Evolutionary conservation across 192 early-diverging fungal species (phyloP).

Genomic region (Spinellus fusiger): DNA sequence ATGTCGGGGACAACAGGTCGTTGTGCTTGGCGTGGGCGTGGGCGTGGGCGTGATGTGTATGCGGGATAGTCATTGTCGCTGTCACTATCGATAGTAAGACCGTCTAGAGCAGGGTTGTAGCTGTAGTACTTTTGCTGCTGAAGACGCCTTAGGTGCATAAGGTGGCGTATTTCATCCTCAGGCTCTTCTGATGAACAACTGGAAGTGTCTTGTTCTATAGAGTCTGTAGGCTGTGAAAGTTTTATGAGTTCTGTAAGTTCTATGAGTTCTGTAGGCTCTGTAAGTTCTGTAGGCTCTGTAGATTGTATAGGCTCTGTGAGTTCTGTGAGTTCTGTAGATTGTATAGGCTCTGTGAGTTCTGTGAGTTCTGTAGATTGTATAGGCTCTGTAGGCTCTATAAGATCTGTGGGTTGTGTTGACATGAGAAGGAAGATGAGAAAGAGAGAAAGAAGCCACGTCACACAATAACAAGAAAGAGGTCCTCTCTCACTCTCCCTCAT

Average conservation of each 20-base stretch:
- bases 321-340: too few relatives aligned
- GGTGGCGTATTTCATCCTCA: constrained; percentile 2
- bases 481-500: too few relatives aligned
- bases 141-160: constrained; percentile 8
- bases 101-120: constrained; percentile 5
- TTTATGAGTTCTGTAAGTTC: not conserved
- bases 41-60: too few relatives aligned
- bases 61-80: constrained; percentile 7
- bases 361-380: too few relatives aligned
- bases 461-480: not conserved
- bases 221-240: not conserved
- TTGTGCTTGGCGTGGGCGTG: not conserved
- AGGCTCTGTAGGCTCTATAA: too few relatives aligned
- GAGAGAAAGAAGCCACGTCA: not conserved
- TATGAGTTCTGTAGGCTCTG: too few relatives aligned
- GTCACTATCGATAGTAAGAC: not conserved
- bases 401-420: too few relatives aligned
- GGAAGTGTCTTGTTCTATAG: not conserved
- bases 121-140: not conserved
- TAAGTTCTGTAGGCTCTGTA: too few relatives aligned
- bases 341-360: too few relatives aligned
- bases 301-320: too few relatives aligned
- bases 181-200: not conserved
- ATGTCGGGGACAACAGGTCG: constrained; percentile 29
- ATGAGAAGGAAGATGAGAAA: too few relatives aligned